Base-by-base conservation (phyloP, 805 yeast genomes). In the Ogataea methanolica region DNA sequence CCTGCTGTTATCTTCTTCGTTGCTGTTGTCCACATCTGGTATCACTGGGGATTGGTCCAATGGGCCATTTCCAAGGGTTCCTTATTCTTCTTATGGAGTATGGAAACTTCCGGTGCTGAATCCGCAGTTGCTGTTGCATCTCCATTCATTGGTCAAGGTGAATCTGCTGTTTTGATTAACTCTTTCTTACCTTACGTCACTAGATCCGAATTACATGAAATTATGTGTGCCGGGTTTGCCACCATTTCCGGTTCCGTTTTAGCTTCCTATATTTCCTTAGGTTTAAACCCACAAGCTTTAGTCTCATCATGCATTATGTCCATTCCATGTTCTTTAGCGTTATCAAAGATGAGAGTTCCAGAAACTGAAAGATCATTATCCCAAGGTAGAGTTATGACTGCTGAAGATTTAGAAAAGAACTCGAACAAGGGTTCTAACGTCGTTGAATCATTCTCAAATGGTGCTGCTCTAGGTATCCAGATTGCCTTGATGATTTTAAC, bases 291-390 rank as follows among this genome's bases (percentile, higher is more conserved):
- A 2, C 82, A 79, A 54, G 84, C 83, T 6, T 69, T 81, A 58
- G 78, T 80, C 16, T 75, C 83, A n/a, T 76, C 83, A 29, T 81
- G 86, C 69, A 82, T 81, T 45, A 80, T 80, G 86, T 79, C 85
- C 2, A 79, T 80, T 59, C 86, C 86, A 6, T 82, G 82, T 36
- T 75, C 83, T 7, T 65, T 80, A 49, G 83, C 84, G 4, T 76
- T 79, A 21, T 75, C 84, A 15, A 80, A 80, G 56, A 68, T 80
- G 51, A 72, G 85, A 59, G 68, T 65, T 52, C 86, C 86, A 15
- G 86, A 80, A 56, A 72, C 76, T 5, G 85, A 80, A 51, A 73
- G 69, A 51, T 71, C 85, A 3, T 54, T 79, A 41, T 73, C 84
- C 26, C 60, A 69, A 42, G 80, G 82, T 31, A 68, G 66, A 43